Evolutionary conservation across 371 early-diverging fungal species (phyloP), one percentile per base, ranked within the genome.

Genomic region (Nematocida sp.): DNA sequence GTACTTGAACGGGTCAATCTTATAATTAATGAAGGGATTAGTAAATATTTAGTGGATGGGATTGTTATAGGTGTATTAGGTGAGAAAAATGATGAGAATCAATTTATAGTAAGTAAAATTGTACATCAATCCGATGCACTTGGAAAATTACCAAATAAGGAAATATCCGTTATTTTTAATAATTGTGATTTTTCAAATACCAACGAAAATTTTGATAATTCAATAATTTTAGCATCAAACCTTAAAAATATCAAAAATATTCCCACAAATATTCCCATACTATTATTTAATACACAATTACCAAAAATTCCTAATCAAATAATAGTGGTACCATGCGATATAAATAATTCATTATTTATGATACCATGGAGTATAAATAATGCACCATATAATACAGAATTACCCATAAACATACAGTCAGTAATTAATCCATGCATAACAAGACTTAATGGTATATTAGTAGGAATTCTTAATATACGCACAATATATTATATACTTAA

Each of bases 381-480:
- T 5, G 42, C 64, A 39, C 7, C 66, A 60, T 58, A 70, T 13
- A 27, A 56, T 39, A 33, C 6, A 33, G 20, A 46, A 13, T 1
- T 57, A 23, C 33, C 46, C 33, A 67, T 4, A 9, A 0, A 70
- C 0, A 1, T 78, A 42, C 9, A 52, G 25, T 6, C 42, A 23
- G 55, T 54, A 25, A 23, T 20, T 33, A 60, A 70, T 23, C 39
- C 23, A 11, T 33, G 15, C 5, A 56, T 40, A 4, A n/a, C 1
- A 4, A 23, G 11, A 58, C 40, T 78, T 11, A 46, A 69, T 20
- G 80, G 80, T 50, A n/a, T 45, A 23, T 52, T 42, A 33, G 7
- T 70, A 27, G 80, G 80, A 39, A 42, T 78, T 25, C n/a, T 78
- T 18, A 52, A 67, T 9, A 67, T 46, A 47, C 18, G 50, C 1